Conservation (phyloP, 1,139 yeast species). For the Pichia sp. region DNA sequence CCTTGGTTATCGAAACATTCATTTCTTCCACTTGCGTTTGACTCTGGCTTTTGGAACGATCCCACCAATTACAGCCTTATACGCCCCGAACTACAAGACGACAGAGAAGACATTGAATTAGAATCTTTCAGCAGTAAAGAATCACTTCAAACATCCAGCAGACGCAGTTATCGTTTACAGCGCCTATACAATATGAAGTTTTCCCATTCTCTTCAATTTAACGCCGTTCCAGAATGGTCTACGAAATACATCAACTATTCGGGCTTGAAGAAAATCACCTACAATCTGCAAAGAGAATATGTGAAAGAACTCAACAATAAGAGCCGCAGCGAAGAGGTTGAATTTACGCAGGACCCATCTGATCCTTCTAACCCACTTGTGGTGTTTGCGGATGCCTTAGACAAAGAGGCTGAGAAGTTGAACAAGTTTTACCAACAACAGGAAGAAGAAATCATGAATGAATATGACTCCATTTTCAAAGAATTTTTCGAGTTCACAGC, state of each 20-base stretch:
- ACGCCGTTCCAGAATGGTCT: constrained; percentile 79
- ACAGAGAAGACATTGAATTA: constrained; percentile 5
- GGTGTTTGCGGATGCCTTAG: constrained; percentile 44
- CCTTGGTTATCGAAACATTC: too few species aligned
- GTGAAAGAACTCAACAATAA: constrained; percentile 28
- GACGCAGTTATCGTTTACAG: background rate
- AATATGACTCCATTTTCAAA: constrained; percentile 39
- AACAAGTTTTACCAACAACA: constrained; percentile 46
- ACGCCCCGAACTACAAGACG: too few species aligned
- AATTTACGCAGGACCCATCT: constrained; percentile 28
- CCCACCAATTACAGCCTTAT: too few species aligned
- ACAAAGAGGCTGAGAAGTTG: constrained; percentile 49
- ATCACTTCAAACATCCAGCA: too few species aligned
- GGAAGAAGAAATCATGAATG: constrained; percentile 40
- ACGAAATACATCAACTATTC: constrained; percentile 61
- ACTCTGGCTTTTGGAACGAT: too few species aligned
- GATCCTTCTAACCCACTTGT: constrained; percentile 38
- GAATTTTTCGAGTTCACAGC: constrained; percentile 29
- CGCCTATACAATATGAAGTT: constrained; percentile 72
- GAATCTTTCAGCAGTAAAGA: too few species aligned
- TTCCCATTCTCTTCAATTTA: constrained; percentile 65
- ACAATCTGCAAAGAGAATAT: constrained; percentile 37
- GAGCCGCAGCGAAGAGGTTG: constrained; percentile 19
- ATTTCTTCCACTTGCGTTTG: too few species aligned
- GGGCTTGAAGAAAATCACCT: constrained; percentile 53